Evolutionary conservation across 345 rosid species (phyloP).

Genomic region (Erysimum cheiranthoides): DNA sequence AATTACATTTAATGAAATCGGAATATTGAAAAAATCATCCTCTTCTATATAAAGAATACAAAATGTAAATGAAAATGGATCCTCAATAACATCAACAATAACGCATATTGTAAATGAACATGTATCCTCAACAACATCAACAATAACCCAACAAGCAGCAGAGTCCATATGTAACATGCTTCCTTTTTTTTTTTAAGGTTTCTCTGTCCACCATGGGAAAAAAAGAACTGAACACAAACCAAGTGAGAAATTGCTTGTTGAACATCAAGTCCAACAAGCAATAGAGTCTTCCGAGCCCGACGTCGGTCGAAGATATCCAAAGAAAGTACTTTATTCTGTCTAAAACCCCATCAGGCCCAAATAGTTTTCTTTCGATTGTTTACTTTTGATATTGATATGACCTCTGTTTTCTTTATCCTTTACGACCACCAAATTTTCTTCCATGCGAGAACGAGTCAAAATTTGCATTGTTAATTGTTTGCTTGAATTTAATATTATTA

Average conservation of each 20-base stretch:
- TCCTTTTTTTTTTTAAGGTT: background rate
- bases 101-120: background rate
- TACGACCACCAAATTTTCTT: no score
- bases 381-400: background rate
- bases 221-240: background rate
- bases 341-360: conserved; percentile 6
- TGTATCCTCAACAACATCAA: no score
- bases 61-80: background rate
- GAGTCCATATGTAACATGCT: background rate
- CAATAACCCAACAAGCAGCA: no score
- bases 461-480: background rate
- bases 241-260: background rate
- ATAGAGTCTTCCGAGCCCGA: no score
- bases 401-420: no score
- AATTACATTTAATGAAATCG: background rate
- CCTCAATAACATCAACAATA: background rate
- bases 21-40: background rate
- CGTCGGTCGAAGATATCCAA: no score
- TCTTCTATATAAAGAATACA: background rate
- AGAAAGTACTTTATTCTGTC: no score
- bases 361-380: background rate
- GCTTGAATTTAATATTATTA: background rate
- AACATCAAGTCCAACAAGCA: no score
- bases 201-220: background rate
- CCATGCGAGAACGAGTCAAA: no score